These are phyloP conservation scores for Ananas comosus DNA, from an alignment of 176 grass and related monocot genomes.

Conservation along the genomic window DNA sequence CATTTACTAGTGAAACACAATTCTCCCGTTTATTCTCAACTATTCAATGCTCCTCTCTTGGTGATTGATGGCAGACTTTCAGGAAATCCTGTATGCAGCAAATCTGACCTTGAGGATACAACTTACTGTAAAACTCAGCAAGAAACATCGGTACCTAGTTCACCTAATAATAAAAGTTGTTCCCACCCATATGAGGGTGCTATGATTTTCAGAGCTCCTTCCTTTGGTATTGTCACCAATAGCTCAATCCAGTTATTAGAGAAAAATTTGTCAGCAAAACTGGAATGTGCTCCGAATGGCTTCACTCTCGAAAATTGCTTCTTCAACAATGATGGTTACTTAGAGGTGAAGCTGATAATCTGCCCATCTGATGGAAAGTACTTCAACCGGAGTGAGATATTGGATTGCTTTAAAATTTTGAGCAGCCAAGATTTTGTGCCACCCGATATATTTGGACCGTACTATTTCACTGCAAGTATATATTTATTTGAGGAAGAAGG, in stretches of 20 bases:
- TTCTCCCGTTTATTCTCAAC: conserved; percentile 13
- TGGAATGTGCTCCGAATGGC: conserved; percentile 5
- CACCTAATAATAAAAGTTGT: conserved; percentile 4
- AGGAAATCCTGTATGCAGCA: conserved; percentile 56
- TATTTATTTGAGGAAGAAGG: conserved; percentile 32
- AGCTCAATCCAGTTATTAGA: background rate
- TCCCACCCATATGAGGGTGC: conserved; percentile 48
- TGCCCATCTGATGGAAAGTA: conserved; percentile 35
- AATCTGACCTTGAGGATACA: conserved; percentile 22
- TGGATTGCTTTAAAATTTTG: conserved; percentile 41
- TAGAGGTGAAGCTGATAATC: conserved; percentile 29
- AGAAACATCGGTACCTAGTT: background rate
- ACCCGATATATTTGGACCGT: conserved; percentile 37
- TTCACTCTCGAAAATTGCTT: conserved; percentile 15
- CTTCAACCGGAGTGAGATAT: conserved; percentile 39
- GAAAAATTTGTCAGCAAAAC: background rate
- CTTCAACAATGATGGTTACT: background rate
- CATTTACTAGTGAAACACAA: background rate
- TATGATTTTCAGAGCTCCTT: conserved; percentile 55
- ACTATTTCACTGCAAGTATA: conserved; percentile 23
- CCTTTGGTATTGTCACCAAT: conserved; percentile 9
- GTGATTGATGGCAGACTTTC: conserved; percentile 27
- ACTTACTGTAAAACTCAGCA: conserved; percentile 17
- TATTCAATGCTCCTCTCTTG: conserved; percentile 4
- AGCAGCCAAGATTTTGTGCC: conserved; percentile 30